Percentiles rank a stretch among this genome's conserved stretches.
Evolutionary conservation across 345 rosid genomes (phyloP).

Genomic region (Pistacia vera): DNA sequence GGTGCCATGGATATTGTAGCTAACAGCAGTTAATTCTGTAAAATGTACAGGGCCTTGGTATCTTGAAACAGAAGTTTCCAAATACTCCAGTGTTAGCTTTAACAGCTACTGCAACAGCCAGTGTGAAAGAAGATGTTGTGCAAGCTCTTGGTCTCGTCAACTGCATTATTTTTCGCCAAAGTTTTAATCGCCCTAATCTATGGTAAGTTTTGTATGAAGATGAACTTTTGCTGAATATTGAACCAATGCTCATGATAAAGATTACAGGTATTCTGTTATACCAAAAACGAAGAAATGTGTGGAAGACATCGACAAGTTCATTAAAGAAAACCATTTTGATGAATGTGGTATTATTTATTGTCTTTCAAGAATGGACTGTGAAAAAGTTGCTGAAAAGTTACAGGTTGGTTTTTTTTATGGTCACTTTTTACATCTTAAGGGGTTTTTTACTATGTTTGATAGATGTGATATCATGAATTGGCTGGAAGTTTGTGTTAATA

Average conservation of each 20-base stretch:
- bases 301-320: constrained; percentile 91
- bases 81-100: constrained; percentile 90
- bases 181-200: constrained; percentile 96
- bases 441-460: neutral
- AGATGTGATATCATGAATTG: neutral
- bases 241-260: constrained; percentile 34
- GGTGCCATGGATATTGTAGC: constrained; percentile 6
- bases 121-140: constrained; percentile 99
- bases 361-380: constrained; percentile 98
- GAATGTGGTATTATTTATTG: constrained; percentile 99
- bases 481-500: neutral
- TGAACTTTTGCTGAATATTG: constrained; percentile 19
- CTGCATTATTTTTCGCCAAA: constrained; percentile 95
- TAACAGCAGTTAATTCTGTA: constrained; percentile 22
- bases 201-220: constrained; percentile 47
- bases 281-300: constrained; percentile 90
- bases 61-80: constrained; percentile 89
- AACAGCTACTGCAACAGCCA: constrained; percentile 99
- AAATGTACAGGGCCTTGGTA: constrained; percentile 83
- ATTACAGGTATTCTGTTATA: constrained; percentile 76
- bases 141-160: constrained; percentile 97
- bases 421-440: neutral
- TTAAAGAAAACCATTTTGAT: constrained; percentile 84
- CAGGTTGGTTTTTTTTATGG: constrained; percentile 59
- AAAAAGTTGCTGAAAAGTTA: constrained; percentile 87